Base-by-base conservation (phyloP, 495 filamentous ascomycete species). In the Penicillium mononematosum region DNA sequence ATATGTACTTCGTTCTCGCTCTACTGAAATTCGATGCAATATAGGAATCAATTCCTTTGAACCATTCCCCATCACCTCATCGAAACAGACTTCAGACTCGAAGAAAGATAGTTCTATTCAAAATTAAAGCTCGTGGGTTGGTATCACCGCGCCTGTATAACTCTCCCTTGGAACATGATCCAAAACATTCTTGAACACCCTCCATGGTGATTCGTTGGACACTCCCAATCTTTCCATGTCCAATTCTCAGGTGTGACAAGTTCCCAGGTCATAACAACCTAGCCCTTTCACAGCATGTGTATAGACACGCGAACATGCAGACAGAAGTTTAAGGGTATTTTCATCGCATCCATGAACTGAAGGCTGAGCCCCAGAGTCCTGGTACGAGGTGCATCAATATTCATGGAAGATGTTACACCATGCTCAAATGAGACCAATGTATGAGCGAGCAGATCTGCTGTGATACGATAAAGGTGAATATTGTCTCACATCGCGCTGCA, bases 41-140 rank as follows among this genome's bases (percentile, higher is more conserved):
- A 41, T n/a, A 52, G 24, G 14, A 51, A 51, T n/a, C 16, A 52
- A 31, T 31, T 16, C 2, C 22, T 14, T 42, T 5, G 25, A 31
- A 27, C 17, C 12, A 22, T 38, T 14, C 19, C 9, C 16, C 22
- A 25, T 29, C 16, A 42, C 14, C 34, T 31, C 31, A 55, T 53
- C 6, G 12, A 47, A 41, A 55, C 32, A 47, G 43, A 41, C 43
- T 31, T 47, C 53, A 47, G 16, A 16, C 29, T 55, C 20, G 44
- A 55, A 34, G 31, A 24, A 29, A 8, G 4, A 17, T 29, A 27
- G 53, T 47, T 45, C 43, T 47, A 47, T 46, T 55, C 20, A 5
- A 34, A 55, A 55, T 39, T 8, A 46, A 39, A 55, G 53, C 53
- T 44, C 53, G 53, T 47, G 53, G 44, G 5, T 9, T 19, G 53